Evolutionary conservation across 305 asterid species (phyloP).

Genomic region (Rubia tinctorum): DNA sequence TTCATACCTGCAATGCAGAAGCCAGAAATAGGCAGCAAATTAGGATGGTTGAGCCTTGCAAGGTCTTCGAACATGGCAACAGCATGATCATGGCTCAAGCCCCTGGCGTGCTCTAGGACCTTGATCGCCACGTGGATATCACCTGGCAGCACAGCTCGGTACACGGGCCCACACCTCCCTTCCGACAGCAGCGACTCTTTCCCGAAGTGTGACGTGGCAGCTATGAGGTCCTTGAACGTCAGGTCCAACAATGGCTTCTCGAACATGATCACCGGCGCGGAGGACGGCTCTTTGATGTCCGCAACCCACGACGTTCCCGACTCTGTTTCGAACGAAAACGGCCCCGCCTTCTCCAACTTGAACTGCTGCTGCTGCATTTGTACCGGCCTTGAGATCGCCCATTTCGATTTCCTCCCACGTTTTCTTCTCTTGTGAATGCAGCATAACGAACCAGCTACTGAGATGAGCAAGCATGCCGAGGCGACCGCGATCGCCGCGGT

Average conservation of each 20-base stretch:
- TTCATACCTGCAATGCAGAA: conserved; percentile 84
- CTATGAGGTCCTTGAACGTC: conserved; percentile 86
- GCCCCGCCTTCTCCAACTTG: conserved; percentile 74
- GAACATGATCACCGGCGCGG: conserved; percentile 88
- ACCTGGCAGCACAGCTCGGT: conserved; percentile 88
- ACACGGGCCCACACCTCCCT: conserved; percentile 82
- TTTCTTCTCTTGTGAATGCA: conserved; percentile 51
- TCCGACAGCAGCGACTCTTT: conserved; percentile 87
- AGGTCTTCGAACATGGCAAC: conserved; percentile 66
- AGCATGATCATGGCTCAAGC: conserved; percentile 53
- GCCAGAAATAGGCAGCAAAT: conserved; percentile 73
- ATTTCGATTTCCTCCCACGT: conserved; percentile 46
- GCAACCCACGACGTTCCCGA: conserved; percentile 95
- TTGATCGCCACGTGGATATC: conserved; percentile 94
- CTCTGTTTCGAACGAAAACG: conserved; percentile 84
- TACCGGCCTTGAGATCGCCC: conserved; percentile 81
- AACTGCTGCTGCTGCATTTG: conserved; percentile 43
- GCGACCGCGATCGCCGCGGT: conserved; percentile 31
- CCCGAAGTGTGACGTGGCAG: conserved; percentile 88
- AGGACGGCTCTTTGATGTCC: conserved; percentile 77
- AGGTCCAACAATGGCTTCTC: conserved; percentile 94
- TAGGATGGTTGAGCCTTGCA: conserved; percentile 70
- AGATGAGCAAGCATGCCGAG: conserved; percentile 25
- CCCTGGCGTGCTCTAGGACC: conserved; percentile 67
- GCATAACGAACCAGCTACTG: conserved; percentile 12